Conservation (phyloP, 1,139 yeast species). For the Yamadazyma kanchanaburiensis region DNA sequence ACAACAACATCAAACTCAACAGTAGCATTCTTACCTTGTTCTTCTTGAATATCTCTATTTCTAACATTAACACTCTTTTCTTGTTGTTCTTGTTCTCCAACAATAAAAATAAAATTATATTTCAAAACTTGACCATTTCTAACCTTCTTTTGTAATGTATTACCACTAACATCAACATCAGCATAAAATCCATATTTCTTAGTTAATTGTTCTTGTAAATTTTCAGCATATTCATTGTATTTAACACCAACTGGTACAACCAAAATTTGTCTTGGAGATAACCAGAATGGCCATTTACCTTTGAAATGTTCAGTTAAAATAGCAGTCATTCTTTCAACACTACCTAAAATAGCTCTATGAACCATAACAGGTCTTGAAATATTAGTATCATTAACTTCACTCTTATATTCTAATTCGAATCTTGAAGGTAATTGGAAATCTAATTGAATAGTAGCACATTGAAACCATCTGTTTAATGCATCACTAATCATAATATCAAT, state of each 20-base stretch:
- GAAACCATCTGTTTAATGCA: conserved; percentile 91
- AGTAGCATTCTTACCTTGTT: conserved; percentile 88
- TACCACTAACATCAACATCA: conserved; percentile 89
- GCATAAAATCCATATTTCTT: conserved; percentile 76
- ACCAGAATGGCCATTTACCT: conserved; percentile 99
- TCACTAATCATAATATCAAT: conserved; percentile 92
- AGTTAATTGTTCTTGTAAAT: conserved; percentile 62
- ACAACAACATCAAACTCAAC: conserved; percentile 68
- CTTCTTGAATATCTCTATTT: conserved; percentile 80
- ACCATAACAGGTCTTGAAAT: conserved; percentile 87
- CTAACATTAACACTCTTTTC: conserved; percentile 82
- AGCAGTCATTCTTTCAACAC: conserved; percentile 98
- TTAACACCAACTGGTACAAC: conserved; percentile 96
- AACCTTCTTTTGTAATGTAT: conserved; percentile 93
- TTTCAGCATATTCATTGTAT: conserved; percentile 83
- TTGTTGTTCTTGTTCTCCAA: conserved; percentile 88
- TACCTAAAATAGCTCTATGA: conserved; percentile 96
- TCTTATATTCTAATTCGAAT: conserved; percentile 83
- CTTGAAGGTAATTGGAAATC: conserved; percentile 96
- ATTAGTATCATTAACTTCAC: conserved; percentile 53
- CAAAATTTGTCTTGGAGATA: conserved; percentile 93
- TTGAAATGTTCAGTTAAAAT: conserved; percentile 94
- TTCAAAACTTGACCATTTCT: conserved; percentile 92
- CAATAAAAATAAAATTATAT: conserved; percentile 92
- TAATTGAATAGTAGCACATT: conserved; percentile 96